phyloP scores from a whole-genome alignment of 1,284 basidiomycete species.

The Inonotus obliquus region DNA sequence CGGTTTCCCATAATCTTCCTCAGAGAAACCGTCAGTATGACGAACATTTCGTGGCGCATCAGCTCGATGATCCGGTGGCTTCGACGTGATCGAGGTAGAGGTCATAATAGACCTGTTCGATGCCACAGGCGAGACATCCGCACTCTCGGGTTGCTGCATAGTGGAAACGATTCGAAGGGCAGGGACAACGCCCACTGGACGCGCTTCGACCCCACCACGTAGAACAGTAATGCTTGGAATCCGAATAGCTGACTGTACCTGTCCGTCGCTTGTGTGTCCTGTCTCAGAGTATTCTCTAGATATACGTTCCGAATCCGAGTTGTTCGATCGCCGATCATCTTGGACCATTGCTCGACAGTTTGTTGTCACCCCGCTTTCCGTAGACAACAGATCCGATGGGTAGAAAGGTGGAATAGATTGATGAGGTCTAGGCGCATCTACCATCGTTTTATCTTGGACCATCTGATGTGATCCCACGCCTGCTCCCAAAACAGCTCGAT shows the following conservation, averaged over 20 bases:
- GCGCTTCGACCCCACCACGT: constrained; percentile 2
- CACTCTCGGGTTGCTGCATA: background rate
- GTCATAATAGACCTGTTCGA: constrained; percentile 10
- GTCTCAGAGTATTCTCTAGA: constrained; percentile 10
- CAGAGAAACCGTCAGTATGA: constrained; percentile 4
- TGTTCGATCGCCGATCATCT: background rate
- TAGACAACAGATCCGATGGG: constrained; percentile 5
- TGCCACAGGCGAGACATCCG: background rate
- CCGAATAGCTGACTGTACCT: constrained; percentile 12
- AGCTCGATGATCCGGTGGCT: constrained; percentile 16
- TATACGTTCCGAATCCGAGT: background rate
- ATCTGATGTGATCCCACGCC: background rate
- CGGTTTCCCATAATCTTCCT: constrained; percentile 10
- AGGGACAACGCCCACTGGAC: constrained; percentile 15
- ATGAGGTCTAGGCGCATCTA: background rate
- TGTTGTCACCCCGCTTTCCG: background rate
- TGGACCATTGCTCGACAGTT: background rate
- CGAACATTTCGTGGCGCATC: constrained; percentile 15
- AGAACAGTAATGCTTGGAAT: constrained; percentile 4
- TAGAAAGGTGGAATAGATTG: background rate
- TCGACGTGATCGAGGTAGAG: constrained; percentile 9
- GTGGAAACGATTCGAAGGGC: constrained; percentile 7
- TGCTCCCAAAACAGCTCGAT: background rate
- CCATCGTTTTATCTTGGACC: background rate
- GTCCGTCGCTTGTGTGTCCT: constrained; percentile 5